These are phyloP conservation scores for Tolypocladium inflatum DNA, from an alignment of 2,329 filamentous ascomycete genomes.

Conservation along the genomic window DNA sequence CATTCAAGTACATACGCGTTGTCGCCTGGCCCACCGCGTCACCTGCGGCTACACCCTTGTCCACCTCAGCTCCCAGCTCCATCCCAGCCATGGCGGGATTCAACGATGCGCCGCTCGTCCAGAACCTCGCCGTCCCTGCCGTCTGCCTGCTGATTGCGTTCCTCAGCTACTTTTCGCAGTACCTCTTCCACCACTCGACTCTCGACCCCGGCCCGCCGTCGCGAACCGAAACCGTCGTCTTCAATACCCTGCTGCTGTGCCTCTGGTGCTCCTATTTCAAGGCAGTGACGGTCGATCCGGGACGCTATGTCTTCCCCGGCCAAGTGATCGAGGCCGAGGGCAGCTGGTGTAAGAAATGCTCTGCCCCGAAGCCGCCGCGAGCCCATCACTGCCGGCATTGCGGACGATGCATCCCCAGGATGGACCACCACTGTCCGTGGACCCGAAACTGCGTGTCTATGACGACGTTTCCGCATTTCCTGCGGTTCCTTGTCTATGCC, in stretches of 20 bases:
- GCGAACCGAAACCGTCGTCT: slow-evolving; percentile 44
- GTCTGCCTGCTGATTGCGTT: slow-evolving; percentile 59
- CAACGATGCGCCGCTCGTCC: slow-evolving; percentile 32
- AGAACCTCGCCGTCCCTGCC: slow-evolving; percentile 56
- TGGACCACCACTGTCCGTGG: slow-evolving; percentile 87
- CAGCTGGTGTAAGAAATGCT: slow-evolving; percentile 69
- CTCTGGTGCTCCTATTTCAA: slow-evolving; percentile 63
- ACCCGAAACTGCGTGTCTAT: slow-evolving; percentile 75
- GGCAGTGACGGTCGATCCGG: slow-evolving; percentile 48
- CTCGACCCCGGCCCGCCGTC: slow-evolving; percentile 53
- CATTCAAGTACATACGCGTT: not conserved
- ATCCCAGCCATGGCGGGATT: slow-evolving; percentile 28
- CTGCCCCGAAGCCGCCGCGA: slow-evolving; percentile 62
- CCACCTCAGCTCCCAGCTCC: not conserved
- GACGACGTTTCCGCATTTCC: slow-evolving; percentile 72
- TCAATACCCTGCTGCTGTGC: slow-evolving; percentile 56
- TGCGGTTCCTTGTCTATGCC: slow-evolving; percentile 66
- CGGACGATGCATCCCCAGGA: slow-evolving; percentile 64
- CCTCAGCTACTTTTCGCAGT: slow-evolving; percentile 64
- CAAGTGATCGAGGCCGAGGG: slow-evolving; percentile 22
- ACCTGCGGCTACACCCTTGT: not conserved
- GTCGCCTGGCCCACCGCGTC: not conserved
- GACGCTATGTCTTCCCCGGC: slow-evolving; percentile 38
- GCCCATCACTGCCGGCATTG: slow-evolving; percentile 78
- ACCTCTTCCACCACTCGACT: slow-evolving; percentile 49